Conservation (phyloP, 2,329 filamentous ascomycete genomes). For the Incumbomyces lentus region DNA sequence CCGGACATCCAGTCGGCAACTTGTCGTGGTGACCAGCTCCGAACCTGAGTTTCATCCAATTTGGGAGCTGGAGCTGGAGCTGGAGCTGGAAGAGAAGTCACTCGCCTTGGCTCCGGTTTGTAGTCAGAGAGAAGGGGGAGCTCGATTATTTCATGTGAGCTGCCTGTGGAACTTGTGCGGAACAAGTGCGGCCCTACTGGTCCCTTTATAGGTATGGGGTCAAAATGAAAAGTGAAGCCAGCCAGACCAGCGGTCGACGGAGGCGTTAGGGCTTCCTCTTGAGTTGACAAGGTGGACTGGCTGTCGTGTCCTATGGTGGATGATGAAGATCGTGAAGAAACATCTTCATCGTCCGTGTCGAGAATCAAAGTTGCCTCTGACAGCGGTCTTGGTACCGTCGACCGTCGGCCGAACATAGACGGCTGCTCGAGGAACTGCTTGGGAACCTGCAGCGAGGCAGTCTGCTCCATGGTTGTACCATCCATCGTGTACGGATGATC, state of each 20-base stretch:
- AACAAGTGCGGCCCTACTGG: constrained; percentile 82
- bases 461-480: constrained; percentile 9
- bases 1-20: constrained; percentile 67
- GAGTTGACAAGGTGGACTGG: constrained; percentile 77
- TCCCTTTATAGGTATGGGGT: constrained; percentile 45
- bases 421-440: constrained; percentile 14
- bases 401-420: constrained; percentile 15
- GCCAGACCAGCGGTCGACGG: constrained; percentile 57
- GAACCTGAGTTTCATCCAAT: constrained; percentile 24
- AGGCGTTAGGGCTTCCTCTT: constrained; percentile 73
- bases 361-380: constrained; percentile 28
- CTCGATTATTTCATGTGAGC: neutral
- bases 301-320: constrained; percentile 9
- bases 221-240: constrained; percentile 51
- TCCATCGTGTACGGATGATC: constrained; percentile 13
- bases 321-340: constrained; percentile 19
- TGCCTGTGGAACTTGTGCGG: constrained; percentile 42
- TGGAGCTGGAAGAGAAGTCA: constrained; percentile 19
- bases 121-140: neutral
- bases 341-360: constrained; percentile 28
- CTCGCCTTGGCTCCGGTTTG: neutral
- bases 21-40: constrained; percentile 25
- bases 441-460: constrained; percentile 13
- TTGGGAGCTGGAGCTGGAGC: constrained; percentile 24
- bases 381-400: constrained; percentile 18